Evolutionary conservation across 176 grass and related monocot genomes (phyloP).

Genomic region (Otatea glauca): DNA sequence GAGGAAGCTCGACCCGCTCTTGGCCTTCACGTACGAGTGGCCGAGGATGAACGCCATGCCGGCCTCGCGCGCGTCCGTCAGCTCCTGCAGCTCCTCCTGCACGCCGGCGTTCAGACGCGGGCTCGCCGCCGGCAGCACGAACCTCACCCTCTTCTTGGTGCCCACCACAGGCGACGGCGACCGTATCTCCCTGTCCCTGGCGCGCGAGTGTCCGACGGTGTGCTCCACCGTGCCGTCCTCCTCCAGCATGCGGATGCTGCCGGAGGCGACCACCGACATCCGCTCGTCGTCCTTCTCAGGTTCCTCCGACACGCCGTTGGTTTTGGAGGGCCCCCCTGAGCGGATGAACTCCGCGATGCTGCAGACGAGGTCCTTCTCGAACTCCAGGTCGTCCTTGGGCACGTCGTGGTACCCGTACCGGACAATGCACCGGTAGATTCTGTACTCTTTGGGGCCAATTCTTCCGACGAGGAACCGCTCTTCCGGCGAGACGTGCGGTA

Average conservation of each 20-base stretch:
- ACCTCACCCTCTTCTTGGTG: slow-evolving; percentile 78
- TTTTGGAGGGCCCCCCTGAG: slow-evolving; percentile 40
- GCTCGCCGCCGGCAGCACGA: slow-evolving; percentile 72
- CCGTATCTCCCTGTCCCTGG: slow-evolving; percentile 54
- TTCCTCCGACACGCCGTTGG: slow-evolving; percentile 37
- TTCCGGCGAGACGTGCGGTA: slow-evolving; percentile 68
- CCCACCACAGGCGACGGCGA: slow-evolving; percentile 33
- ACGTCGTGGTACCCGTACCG: slow-evolving; percentile 90
- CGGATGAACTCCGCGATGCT: slow-evolving; percentile 97
- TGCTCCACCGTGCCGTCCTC: slow-evolving; percentile 39
- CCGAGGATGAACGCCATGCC: slow-evolving; percentile 96
- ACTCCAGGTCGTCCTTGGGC: slow-evolving; percentile 89
- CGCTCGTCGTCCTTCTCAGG: slow-evolving; percentile 60
- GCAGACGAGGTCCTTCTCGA: slow-evolving; percentile 89
- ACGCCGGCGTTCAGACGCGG: slow-evolving; percentile 59
- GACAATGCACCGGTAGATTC: slow-evolving; percentile 91
- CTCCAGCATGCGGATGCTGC: slow-evolving; percentile 72
- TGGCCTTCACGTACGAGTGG: slow-evolving; percentile 83
- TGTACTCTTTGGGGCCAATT: slow-evolving; percentile 85
- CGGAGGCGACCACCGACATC: slow-evolving; percentile 75
- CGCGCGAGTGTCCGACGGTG: slow-evolving; percentile 47
- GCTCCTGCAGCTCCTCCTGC: slow-evolving; percentile 80
- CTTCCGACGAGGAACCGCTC: slow-evolving; percentile 85
- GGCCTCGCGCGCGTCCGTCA: slow-evolving; percentile 84
- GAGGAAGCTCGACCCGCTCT: slow-evolving; percentile 79